Evolutionary conservation across 2,329 filamentous ascomycete genomes (phyloP), one percentile per base, ranked within the genome.

Genomic region (Cladosporium sp.): DNA sequence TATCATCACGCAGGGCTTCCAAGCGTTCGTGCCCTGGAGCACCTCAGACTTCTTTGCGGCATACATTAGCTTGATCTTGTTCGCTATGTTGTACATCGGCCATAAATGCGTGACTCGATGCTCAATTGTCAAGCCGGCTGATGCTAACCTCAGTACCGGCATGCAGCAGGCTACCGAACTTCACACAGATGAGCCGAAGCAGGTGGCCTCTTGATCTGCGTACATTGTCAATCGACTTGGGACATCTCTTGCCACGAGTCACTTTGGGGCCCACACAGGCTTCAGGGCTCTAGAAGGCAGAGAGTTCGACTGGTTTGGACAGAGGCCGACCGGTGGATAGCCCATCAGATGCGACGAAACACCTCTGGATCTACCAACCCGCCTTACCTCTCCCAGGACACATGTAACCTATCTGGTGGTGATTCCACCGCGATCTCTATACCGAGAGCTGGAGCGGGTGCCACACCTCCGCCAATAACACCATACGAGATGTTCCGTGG

Each of bases 1-100:
- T 82, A 80, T 84, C 0, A 82, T 91, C 56, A 83, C 90, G 2
- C 82, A 85, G 13, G 88, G 88, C 0, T 93, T 90, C 58, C 79
- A 83, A 0, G 86, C 90, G 1, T 93, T 92, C 60, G 64, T 90
- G 3, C 75, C 77, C 4, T 92, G 86, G 88, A 77, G 81, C 53
- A 63, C 86, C 0, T 77, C 84, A 6, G 82, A 79, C 7, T 93
- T 92, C 64, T n/a, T n/a, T n/a, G n/a, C n/a, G n/a, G n/a, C n/a
- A n/a, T n/a, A n/a, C n/a, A n/a, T n/a, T n/a, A n/a, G 88, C 77
- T 79, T 91, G 43, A 79, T 78, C 3, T 69, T 89, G 2, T 89
- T 87, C 62, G 86, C 85, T 0, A 56, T 83, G 0, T 70, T 92
- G 2, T 91, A 80, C 63, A 37, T 85, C 2, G 80, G 79, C 4